phyloP scores from a whole-genome alignment of 2,329 filamentous ascomycete species.

The Curvularia verruculosa region DNA sequence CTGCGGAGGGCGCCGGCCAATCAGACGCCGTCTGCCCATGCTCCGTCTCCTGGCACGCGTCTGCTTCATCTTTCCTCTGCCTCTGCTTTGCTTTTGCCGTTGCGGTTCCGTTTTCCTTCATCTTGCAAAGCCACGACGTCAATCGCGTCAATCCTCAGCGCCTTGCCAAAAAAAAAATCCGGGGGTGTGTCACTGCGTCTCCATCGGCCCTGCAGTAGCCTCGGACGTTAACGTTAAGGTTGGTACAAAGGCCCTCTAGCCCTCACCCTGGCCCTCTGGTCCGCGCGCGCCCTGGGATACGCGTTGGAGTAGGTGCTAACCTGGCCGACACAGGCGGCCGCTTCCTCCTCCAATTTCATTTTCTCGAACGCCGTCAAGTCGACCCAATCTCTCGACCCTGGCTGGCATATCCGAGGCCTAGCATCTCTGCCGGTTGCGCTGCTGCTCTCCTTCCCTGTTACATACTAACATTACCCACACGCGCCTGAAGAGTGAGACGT shows the following conservation, averaged over 20 bases:
- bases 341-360: constrained; percentile 22
- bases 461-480: constrained; percentile 35
- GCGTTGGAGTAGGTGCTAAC: constrained; percentile 17
- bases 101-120: background rate
- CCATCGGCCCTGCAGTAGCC: constrained; percentile 29
- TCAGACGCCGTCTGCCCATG: background rate
- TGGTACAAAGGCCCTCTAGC: constrained; percentile 7
- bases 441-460: constrained; percentile 28
- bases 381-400: constrained; percentile 12
- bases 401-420: constrained; percentile 17
- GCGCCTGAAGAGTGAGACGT: constrained; percentile 18
- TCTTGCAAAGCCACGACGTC: constrained; percentile 2
- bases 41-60: constrained; percentile 2
- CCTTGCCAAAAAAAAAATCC: constrained; percentile 2
- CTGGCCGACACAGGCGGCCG: constrained; percentile 17
- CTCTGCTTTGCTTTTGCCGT: background rate
- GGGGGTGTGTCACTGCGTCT: constrained; percentile 14
- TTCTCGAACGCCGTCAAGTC: constrained; percentile 3
- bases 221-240: constrained; percentile 13
- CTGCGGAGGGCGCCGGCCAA: constrained; percentile 9
- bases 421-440: constrained; percentile 19
- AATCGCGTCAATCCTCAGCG: background rate
- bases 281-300: constrained; percentile 20
- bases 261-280: constrained; percentile 28
- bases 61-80: background rate